These are phyloP conservation scores for Papilionanthe hybrid DNA, from an alignment of 116 monocot species.

Conservation along the genomic window DNA sequence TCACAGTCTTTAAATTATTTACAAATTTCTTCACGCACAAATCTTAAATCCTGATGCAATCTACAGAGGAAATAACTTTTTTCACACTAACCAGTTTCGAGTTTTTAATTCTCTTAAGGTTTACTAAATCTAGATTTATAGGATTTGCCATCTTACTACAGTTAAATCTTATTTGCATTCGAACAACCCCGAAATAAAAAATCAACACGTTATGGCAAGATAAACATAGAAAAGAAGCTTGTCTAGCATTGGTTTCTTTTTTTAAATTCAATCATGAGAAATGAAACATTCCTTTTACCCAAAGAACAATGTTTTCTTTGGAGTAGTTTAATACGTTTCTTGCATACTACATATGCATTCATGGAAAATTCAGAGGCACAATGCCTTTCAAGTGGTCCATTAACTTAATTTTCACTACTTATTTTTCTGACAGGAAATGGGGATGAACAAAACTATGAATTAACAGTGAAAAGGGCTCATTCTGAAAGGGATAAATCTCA, in stretches of 20 bases:
- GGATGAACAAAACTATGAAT: background rate
- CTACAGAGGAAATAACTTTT: too few relatives aligned
- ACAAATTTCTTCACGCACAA: too few relatives aligned
- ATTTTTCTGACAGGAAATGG: background rate
- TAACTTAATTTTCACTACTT: background rate
- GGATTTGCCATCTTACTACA: too few relatives aligned
- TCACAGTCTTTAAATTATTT: too few relatives aligned
- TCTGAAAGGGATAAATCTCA: background rate
- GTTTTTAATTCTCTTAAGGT: too few relatives aligned
- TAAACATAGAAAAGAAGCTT: background rate
- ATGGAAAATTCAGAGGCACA: background rate
- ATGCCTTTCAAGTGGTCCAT: background rate
- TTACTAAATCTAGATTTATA: too few relatives aligned
- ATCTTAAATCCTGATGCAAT: too few relatives aligned
- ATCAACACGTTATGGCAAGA: too few relatives aligned
- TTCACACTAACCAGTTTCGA: too few relatives aligned
- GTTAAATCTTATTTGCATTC: too few relatives aligned
- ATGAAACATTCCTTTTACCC: background rate
- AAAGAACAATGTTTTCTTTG: background rate
- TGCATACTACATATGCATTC: background rate
- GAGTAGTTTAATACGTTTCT: too few relatives aligned
- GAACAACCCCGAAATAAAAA: background rate
- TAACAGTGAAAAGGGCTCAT: constrained; percentile 2
- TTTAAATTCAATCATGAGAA: constrained; percentile 1
- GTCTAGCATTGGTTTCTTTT: background rate